These are phyloP conservation scores for Trichosporon inkin DNA, from an alignment of 1,284 basidiomycete genomes.

Conservation along the genomic window DNA sequence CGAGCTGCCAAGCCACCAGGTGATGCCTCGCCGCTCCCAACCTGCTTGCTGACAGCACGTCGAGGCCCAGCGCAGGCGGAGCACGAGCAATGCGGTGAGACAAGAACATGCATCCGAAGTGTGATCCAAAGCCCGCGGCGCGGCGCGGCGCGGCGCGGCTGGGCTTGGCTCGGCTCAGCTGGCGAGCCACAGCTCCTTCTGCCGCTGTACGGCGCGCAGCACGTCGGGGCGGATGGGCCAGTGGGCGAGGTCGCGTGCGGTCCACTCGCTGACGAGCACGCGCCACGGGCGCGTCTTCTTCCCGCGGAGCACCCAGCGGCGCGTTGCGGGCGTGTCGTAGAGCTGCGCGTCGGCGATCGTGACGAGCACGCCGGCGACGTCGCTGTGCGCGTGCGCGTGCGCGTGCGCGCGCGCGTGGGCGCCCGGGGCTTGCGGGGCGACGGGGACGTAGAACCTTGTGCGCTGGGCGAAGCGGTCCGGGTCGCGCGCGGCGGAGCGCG, in stretches of 20 bases:
- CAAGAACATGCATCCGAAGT: too few species aligned
- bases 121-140: too few species aligned
- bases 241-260: background rate
- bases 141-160: too few species aligned
- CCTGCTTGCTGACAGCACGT: too few species aligned
- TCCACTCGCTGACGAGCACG: background rate
- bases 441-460: background rate
- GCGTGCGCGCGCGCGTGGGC: background rate
- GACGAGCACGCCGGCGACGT: background rate
- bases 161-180: too few species aligned
- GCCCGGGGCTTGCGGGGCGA: background rate
- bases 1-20: too few species aligned
- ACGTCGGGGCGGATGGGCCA: background rate
- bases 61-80: too few species aligned
- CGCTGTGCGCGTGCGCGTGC: background rate
- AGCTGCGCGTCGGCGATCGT: background rate
- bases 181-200: background rate
- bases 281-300: background rate
- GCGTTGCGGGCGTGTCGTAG: background rate
- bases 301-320: background rate
- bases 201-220: background rate
- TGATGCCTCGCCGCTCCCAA: too few species aligned
- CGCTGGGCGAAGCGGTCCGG: background rate
- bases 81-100: too few species aligned
- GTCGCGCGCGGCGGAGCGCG: conserved; percentile 21